Percentiles rank a stretch among this genome's conserved stretches.
phyloP scores from a whole-genome alignment of 176 grass and related monocot species.

The Guadua angustifolia region DNA sequence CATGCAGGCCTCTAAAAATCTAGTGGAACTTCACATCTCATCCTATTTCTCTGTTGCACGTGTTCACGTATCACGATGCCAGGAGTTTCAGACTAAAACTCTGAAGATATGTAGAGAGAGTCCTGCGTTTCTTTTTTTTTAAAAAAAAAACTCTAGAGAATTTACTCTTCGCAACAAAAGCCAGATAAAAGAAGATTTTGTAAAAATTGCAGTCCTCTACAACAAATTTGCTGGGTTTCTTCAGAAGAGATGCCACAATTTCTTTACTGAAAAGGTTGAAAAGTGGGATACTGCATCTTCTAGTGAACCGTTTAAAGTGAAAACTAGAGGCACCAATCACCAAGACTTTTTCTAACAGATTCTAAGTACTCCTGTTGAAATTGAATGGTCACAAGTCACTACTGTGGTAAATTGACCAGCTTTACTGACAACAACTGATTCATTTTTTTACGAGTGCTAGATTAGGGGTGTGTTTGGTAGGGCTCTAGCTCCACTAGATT shows the following conservation, averaged over 20 bases:
- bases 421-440: neutral
- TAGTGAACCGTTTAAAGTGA: neutral
- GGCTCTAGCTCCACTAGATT: no score
- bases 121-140: neutral
- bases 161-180: neutral
- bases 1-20: conserved; percentile 6
- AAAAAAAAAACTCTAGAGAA: neutral
- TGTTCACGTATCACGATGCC: neutral
- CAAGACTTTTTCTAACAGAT: neutral
- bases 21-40: neutral
- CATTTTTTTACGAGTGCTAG: no score
- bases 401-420: neutral
- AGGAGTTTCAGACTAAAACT: neutral
- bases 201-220: neutral
- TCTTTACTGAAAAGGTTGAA: neutral
- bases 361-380: no score
- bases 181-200: neutral
- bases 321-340: neutral
- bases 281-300: neutral
- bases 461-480: no score
- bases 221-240: neutral
- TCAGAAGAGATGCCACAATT: neutral
- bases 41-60: neutral
- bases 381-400: neutral
- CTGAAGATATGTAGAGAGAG: neutral